A percentile compares a stretch with the other conserved stretches of the same genome.
These are phyloP conservation scores for Mycotypha africana DNA, from an alignment of 371 early-diverging fungal genomes.

Conservation along the genomic window DNA sequence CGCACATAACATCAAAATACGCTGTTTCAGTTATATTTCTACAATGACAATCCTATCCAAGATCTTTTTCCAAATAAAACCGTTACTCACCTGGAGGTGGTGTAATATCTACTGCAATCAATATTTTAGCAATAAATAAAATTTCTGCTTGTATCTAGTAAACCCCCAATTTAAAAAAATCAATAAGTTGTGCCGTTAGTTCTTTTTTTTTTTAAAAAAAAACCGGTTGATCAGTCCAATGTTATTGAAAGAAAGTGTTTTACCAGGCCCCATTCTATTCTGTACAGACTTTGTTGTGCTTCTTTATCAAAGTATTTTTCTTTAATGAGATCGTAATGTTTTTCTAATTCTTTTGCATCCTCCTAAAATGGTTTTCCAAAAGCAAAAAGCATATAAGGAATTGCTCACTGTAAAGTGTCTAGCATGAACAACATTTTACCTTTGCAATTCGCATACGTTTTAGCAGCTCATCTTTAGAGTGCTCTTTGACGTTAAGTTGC, in stretches of 20 bases:
- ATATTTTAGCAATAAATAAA: conserved; percentile 13
- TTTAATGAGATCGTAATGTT: conserved; percentile 2
- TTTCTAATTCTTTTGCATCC: conserved; percentile 4
- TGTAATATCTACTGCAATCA: conserved; percentile 7
- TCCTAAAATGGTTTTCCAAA: conserved; percentile 1
- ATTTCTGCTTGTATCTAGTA: conserved; percentile 20
- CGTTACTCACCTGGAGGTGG: conserved; percentile 6
- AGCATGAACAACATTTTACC: not conserved
- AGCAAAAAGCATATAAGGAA: too few species aligned
- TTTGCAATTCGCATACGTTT: conserved; percentile 15
- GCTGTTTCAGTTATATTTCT: too few species aligned
- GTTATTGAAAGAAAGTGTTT: not conserved
- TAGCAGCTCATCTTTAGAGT: conserved; percentile 16
- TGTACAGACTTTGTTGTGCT: conserved; percentile 12
- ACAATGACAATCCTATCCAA: too few species aligned
- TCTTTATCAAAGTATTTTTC: conserved; percentile 9
- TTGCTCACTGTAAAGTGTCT: too few species aligned
- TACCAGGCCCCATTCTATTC: conserved; percentile 18
- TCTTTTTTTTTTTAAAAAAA: too few species aligned
- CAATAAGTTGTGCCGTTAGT: not conserved
- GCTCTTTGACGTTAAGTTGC: too few species aligned
- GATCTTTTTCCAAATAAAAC: too few species aligned
- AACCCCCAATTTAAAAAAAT: not conserved
- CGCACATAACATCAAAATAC: too few species aligned
- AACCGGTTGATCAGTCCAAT: too few species aligned